Conservation (phyloP, 768 basidiomycete species). For the Harrya chromipes region DNA sequence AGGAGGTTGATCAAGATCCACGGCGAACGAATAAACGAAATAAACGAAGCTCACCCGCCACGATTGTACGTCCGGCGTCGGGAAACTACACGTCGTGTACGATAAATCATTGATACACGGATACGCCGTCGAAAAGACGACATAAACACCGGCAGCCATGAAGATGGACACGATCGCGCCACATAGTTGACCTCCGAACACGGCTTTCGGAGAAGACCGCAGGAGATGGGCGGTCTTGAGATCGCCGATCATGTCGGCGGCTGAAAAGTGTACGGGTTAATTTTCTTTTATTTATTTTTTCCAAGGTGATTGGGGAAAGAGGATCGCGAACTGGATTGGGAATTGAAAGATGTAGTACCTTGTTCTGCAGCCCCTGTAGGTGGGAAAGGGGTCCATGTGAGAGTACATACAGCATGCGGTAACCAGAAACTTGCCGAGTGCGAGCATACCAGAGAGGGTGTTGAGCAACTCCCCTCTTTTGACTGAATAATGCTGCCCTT, state of each 20-base stretch:
- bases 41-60: constrained; percentile 15
- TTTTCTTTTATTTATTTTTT: too few species aligned
- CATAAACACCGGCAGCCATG: constrained; percentile 54
- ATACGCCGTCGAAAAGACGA: constrained; percentile 59
- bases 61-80: constrained; percentile 24
- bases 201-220: constrained; percentile 58
- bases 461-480: constrained; percentile 18
- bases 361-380: constrained; percentile 21
- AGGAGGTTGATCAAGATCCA: background rate
- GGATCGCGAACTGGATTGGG: background rate
- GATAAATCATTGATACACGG: constrained; percentile 47
- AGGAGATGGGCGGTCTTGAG: constrained; percentile 70
- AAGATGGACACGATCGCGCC: constrained; percentile 61
- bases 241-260: constrained; percentile 65
- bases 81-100: constrained; percentile 20
- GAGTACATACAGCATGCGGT: background rate
- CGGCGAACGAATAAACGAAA: background rate
- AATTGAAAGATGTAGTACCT: constrained; percentile 10
- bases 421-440: constrained; percentile 10
- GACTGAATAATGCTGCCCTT: constrained; percentile 36
- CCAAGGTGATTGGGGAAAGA: background rate
- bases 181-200: constrained; percentile 58
- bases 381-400: background rate
- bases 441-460: constrained; percentile 27
- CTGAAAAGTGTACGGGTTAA: constrained; percentile 11